These are phyloP conservation scores for Teunomyces funiuensis DNA, from an alignment of 805 yeast genomes.

Conservation along the genomic window DNA sequence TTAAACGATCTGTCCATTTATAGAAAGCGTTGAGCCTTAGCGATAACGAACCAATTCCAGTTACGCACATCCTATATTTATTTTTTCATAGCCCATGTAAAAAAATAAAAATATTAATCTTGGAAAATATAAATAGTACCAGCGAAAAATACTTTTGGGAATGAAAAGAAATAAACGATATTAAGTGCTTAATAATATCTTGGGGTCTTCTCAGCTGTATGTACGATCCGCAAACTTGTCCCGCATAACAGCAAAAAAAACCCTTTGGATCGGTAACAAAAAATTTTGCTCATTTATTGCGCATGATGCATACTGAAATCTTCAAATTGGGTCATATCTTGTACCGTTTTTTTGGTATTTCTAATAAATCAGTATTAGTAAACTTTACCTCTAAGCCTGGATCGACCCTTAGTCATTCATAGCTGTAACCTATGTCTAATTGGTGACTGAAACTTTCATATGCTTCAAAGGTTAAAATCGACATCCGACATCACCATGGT, in stretches of 20 bases:
- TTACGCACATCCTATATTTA: not conserved
- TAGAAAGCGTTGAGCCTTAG: not conserved
- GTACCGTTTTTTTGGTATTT: too few relatives aligned
- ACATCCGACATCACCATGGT: not conserved
- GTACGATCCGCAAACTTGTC: not conserved
- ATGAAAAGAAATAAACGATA: not conserved
- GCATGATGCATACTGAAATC: not conserved
- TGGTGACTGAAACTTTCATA: not conserved
- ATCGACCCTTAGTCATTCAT: too few relatives aligned
- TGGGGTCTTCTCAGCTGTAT: not conserved
- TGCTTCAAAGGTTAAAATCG: not conserved
- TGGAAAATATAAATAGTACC: not conserved
- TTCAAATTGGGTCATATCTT: too few relatives aligned
- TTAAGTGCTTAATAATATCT: not conserved
- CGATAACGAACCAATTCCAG: constrained; percentile 5
- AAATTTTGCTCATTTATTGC: not conserved
- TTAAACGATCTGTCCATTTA: constrained; percentile 4
- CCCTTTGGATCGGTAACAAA: not conserved
- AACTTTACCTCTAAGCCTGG: too few relatives aligned
- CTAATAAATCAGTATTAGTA: too few relatives aligned
- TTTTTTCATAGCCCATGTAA: not conserved
- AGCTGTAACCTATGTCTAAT: too few relatives aligned
- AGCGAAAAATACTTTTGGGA: not conserved
- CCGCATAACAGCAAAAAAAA: not conserved
- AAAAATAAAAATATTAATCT: not conserved